Base-by-base conservation (phyloP, 1,284 basidiomycete species). In the Cryptococcus deneoformans region DNA sequence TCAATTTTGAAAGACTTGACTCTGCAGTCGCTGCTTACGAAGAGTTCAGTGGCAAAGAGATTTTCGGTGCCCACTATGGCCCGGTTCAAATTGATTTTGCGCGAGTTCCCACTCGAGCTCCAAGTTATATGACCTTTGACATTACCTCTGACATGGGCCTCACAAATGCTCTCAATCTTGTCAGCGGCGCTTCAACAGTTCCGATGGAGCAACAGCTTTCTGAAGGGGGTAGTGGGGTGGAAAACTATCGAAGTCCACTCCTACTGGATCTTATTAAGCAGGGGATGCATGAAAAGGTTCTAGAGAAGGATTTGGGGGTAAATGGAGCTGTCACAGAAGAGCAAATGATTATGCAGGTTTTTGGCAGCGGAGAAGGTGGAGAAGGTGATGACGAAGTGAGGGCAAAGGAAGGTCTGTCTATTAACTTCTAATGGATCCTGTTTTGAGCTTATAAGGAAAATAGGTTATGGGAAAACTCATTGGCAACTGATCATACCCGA, bases 1-100 rank as follows among this genome's bases (percentile, higher is more conserved):
- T 98, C 80, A 99, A 99, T 76, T 99, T 96, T 76, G 95, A 99
- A 78, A 87, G 91, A 56, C 82, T 97, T 48, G 96, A 98, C 72
- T 94, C 97, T 72, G 96, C 95, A 44, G 89, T 97, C 56, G 83
- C 91, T 37, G 95, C 95, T 38, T 85, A 94, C 59, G 96, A 96
- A 75, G 89, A 93, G n/a, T 82, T 99, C 56, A 95, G 97, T 70
- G 92, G 92, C 29, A 87, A 92, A 49, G 94, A 98, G 73, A 89
- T 98, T 29, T 82, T 99, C 34, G 95, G 95, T 8, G 88, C 88
- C 63, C 94, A 98, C 61, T 90, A 97, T 45, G 95, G 95, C 20
- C 89, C 93, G 34, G 92, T 98, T 42, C 10, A 42, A 42, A 42
- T 92, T 80, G 48, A 53, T 53, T 53, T 42, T 42, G 40, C 10